Evolutionary conservation across 2,329 filamentous ascomycete species (phyloP), one percentile per base, ranked within the genome.

Genomic region (Macrophomina phaseolina): DNA sequence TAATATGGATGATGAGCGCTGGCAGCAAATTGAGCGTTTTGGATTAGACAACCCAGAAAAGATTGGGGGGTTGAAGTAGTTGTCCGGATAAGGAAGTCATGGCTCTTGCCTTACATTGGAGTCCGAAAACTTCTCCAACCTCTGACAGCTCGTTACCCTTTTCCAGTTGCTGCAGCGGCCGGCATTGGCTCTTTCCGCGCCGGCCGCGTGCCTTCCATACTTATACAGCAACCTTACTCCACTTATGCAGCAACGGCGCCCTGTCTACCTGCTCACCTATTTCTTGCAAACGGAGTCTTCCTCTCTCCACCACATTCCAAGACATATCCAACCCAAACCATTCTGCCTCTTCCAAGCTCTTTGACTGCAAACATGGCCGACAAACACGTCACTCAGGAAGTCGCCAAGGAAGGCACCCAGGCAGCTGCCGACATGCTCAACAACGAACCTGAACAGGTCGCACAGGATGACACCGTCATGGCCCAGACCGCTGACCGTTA

Each of bases 401-500:
- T 61, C 9, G 36, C 53, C n/a, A 49, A 69, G 40, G 42, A 67
- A 40, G 42, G 58, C 12, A 36, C 34, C 38, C 34, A 60, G 34
- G 38, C 36, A 12, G 5, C 58, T 1, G 52, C 14, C 8, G 12
- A 8, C 30, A 76, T 76, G 71, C 67, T 77, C 46, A 67, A 68
- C 55, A 69, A 70, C 3, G 68, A 75, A 12, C 71, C 75, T n/a
- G 64, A 68, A 49, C 71, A 68, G 68, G 73, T 78, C 69, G 76
- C 73, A n/a, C 66, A 69, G 11, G 74, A 75, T 40, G 76, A 78
- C 67, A 74, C 73, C 69, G 74, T 70, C 32, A 69, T 71, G 45
- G 70, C 76, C 45, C 72, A 67, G 65, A 63, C 49, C 49, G 56
- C n/a, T 30, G 56, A 67, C 28, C 53, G 52, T 18, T 36, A 18